Evolutionary conservation across 2,329 filamentous ascomycete genomes (phyloP), one percentile per base, ranked within the genome.

Genomic region (Diplodia sapinea): DNA sequence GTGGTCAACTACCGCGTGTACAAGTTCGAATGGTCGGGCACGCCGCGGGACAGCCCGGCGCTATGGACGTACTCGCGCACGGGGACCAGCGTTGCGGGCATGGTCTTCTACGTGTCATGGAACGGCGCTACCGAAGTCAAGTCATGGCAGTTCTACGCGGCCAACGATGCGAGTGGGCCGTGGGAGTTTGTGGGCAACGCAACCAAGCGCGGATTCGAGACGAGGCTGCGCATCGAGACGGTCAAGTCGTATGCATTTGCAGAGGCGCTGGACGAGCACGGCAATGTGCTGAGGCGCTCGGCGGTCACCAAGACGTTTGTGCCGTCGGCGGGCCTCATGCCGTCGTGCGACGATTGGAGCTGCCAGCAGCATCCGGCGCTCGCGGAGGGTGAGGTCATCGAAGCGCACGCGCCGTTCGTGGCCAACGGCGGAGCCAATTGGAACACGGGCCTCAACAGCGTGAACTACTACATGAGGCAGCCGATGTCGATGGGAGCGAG

Each of bases 1-100:
- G 81, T 85, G 2, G 81, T 84, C 71, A 86, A 83, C 64, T 89
- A 88, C 71, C 82, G 86, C 38, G 82, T 81, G 2, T 84, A 84
- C 74, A 85, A 85, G 71, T 83, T 80, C 70, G 77, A 82, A 66
- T 89, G 86, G 85, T 79, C 80, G 3, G 85, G 83, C 0, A 67
- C 50, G 33, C 70, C 70, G 9, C 49, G 62, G 13, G 66, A 61
- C 20, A 62, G 51, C 31, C 70, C 69, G 36, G 50, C 69, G 4
- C 52, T 71, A 17, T 69, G 47, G 66, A 67, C 66, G 11, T 70
- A 67, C 56, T 70, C 70, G 29, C 65, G 56, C 38, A 68, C 70
- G 20, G 67, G 36, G 2, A 68, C 68, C 11, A 66, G 64, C 57
- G 63, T 51, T 15, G 75, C 78, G 4, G 78, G 74, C 70, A 79